Conservation (phyloP, 2,329 filamentous ascomycete species). For the Simplicillium aogashimaense region DNA sequence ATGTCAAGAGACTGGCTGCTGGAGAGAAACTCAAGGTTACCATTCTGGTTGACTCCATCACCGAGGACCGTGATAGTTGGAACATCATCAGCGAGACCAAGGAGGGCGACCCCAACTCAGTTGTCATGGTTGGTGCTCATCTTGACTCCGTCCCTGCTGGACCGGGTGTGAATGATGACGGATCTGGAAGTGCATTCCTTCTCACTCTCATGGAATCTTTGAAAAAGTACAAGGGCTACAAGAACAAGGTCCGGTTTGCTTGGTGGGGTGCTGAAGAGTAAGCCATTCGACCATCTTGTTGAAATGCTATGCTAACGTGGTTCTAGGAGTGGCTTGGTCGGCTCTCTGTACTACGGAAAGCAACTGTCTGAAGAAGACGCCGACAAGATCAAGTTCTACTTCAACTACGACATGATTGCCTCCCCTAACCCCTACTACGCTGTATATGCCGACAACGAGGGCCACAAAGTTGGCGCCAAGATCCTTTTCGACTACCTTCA, state of each 20-base stretch:
- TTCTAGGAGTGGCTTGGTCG: constrained; percentile 26
- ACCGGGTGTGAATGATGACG: constrained; percentile 30
- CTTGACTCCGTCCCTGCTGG: constrained; percentile 28
- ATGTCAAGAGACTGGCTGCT: constrained; percentile 20
- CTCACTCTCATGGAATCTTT: constrained; percentile 27
- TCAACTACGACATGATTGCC: constrained; percentile 66
- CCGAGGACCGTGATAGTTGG: constrained; percentile 25
- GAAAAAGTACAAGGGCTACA: constrained; percentile 24
- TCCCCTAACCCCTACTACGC: constrained; percentile 27
- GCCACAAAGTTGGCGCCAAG: constrained; percentile 23
- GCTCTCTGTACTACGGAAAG: constrained; percentile 29
- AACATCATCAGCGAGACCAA: constrained; percentile 33
- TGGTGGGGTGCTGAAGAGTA: constrained; percentile 34
- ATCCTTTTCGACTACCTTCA: constrained; percentile 23
- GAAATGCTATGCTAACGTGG: constrained; percentile 6
- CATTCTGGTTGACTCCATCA: constrained; percentile 25
- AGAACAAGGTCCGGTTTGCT: constrained; percentile 32
- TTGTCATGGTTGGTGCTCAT: constrained; percentile 31
- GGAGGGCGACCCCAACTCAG: constrained; percentile 29
- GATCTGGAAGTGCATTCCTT: constrained; percentile 25
- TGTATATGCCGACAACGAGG: constrained; percentile 29
- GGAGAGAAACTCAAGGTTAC: constrained; percentile 22
- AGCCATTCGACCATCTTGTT: constrained; percentile 4
- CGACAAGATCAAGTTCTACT: constrained; percentile 53
- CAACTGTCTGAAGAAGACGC: constrained; percentile 24